These are phyloP conservation scores for Leccinum olivaceopallidum DNA, from an alignment of 768 basidiomycete species.

Conservation along the genomic window DNA sequence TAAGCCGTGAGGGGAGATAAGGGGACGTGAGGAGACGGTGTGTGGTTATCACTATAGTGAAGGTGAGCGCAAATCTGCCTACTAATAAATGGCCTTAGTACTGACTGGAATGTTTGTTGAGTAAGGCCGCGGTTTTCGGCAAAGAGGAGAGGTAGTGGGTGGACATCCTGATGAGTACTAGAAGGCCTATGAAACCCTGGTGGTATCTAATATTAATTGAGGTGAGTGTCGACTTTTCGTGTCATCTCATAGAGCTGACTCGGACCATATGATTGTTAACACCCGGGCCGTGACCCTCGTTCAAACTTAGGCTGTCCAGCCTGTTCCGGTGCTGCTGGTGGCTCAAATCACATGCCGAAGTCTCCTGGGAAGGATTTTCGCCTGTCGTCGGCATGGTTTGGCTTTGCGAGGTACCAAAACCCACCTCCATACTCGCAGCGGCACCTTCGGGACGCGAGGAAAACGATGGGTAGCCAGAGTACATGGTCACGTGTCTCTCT, in stretches of 20 bases:
- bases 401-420: not conserved
- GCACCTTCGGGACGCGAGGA: not conserved
- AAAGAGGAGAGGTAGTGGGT: not conserved
- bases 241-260: not conserved
- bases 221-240: not conserved
- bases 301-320: no score
- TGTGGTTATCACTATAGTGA: not conserved
- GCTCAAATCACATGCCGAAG: no score
- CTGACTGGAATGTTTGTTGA: not conserved
- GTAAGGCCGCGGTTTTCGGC: not conserved
- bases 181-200: not conserved
- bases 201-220: not conserved
- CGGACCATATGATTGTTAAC: not conserved
- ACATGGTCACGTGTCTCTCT: not conserved
- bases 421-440: not conserved
- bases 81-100: not conserved
- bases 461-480: not conserved
- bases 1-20: no score
- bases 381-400: not conserved
- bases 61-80: not conserved
- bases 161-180: not conserved
- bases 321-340: no score
- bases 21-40: not conserved
- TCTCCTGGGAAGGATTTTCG: not conserved
- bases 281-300: not conserved